These are phyloP conservation scores for Calcarisporium arbuscula DNA, from an alignment of 2,329 filamentous ascomycete genomes.

Conservation along the genomic window DNA sequence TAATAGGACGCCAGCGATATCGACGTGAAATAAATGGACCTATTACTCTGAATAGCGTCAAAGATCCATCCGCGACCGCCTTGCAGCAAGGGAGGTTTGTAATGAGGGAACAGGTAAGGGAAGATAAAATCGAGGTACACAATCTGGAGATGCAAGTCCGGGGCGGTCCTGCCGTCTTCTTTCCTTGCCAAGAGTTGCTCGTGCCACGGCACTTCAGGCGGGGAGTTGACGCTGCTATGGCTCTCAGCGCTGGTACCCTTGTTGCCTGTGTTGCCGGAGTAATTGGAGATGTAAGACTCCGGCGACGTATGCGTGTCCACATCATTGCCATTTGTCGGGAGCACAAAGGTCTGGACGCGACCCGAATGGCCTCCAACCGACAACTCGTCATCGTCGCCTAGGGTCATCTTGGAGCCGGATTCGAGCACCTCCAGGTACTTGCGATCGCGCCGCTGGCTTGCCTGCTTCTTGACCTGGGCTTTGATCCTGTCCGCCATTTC, in stretches of 20 bases:
- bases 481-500: conserved; percentile 49
- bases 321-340: no score
- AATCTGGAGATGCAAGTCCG: conserved; percentile 42
- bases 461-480: conserved; percentile 49
- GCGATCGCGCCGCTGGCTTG: conserved; percentile 42
- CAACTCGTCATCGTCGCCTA: conserved; percentile 10
- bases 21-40: conserved; percentile 50
- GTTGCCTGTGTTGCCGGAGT: no score
- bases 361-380: conserved; percentile 3
- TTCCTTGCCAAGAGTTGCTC: conserved; percentile 18
- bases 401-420: conserved; percentile 22
- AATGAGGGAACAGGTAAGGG: conserved; percentile 58
- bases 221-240: conserved; percentile 22
- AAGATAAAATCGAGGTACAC: conserved; percentile 57
- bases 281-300: conserved; percentile 23
- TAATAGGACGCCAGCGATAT: conserved; percentile 53
- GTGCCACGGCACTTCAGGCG: conserved; percentile 26
- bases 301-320: conserved; percentile 19
- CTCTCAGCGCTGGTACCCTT: no score
- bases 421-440: conserved; percentile 40
- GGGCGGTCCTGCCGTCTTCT: conserved; percentile 16
- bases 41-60: conserved; percentile 48
- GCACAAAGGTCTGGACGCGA: no score
- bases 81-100: conserved; percentile 47
- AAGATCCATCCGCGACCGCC: conserved; percentile 57